These are phyloP conservation scores for Pestalotiopsis sp. DNA, from an alignment of 2,329 filamentous ascomycete genomes.

Conservation along the genomic window DNA sequence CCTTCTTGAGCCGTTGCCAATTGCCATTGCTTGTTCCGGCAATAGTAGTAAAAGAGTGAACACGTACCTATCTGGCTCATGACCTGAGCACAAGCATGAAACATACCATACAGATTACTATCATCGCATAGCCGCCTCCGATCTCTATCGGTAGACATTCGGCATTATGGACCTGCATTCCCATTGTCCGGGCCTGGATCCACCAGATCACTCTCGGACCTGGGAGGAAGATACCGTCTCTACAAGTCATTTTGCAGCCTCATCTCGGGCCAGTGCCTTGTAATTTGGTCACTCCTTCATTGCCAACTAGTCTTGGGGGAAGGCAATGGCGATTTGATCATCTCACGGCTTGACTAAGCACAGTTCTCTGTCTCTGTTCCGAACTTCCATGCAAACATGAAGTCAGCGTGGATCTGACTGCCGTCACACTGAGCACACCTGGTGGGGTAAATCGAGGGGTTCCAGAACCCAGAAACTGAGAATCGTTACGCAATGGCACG, in stretches of 20 bases:
- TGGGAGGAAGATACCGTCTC: not conserved
- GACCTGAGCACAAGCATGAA: not conserved
- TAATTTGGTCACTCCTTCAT: not conserved
- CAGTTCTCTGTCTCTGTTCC: no score
- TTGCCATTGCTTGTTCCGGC: not conserved
- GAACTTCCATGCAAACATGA: not conserved
- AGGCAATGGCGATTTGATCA: no score
- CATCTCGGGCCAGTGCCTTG: not conserved
- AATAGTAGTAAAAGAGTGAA: not conserved
- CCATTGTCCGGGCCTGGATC: not conserved
- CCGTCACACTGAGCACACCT: not conserved
- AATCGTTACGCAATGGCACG: not conserved
- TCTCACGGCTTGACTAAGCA: not conserved
- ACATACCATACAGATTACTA: not conserved
- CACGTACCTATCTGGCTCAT: not conserved
- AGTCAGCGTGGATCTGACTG: not conserved
- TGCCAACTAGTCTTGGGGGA: no score
- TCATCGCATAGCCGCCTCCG: not conserved
- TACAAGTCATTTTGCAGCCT: not conserved
- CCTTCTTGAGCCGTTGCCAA: not conserved
- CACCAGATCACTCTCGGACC: not conserved
- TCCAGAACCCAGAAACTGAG: not conserved
- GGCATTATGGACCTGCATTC: not conserved
- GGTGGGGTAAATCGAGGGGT: not conserved
- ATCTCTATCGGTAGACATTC: not conserved